Evolutionary conservation across 1,139 yeast species (phyloP).

Genomic region (Scheffersomyces parashehatae): DNA sequence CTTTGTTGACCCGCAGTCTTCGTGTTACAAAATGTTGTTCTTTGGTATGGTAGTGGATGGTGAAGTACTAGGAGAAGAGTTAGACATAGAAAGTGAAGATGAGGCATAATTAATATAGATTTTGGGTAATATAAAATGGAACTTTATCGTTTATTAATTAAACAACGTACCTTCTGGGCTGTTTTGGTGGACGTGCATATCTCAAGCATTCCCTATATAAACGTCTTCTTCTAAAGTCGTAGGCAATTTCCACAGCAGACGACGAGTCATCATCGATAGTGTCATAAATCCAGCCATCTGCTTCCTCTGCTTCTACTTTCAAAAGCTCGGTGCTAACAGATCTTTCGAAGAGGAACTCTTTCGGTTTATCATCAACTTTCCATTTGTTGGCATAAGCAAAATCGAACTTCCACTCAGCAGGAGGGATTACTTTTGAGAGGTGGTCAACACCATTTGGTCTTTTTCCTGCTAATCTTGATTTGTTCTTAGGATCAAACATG

Average conservation of each 20-base stretch:
- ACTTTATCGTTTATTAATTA: not conserved
- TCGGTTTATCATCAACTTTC: slow-evolving; percentile 60
- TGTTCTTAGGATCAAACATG: slow-evolving; percentile 55
- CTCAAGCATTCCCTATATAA: slow-evolving; percentile 51
- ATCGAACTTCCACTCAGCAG: slow-evolving; percentile 75
- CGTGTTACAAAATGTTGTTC: slow-evolving; percentile 55
- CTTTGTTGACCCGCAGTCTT: slow-evolving; percentile 40
- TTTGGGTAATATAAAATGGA: too few species aligned
- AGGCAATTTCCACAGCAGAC: slow-evolving; percentile 23
- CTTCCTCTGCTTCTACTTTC: slow-evolving; percentile 36
- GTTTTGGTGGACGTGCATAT: slow-evolving; percentile 24
- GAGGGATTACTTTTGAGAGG: slow-evolving; percentile 62
- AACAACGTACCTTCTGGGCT: slow-evolving; percentile 3
- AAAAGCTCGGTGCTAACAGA: slow-evolving; percentile 24
- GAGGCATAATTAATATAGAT: slow-evolving; percentile 3
- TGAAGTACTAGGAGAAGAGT: too few species aligned
- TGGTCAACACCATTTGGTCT: slow-evolving; percentile 64
- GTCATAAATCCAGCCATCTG: slow-evolving; percentile 48
- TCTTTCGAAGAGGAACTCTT: slow-evolving; percentile 53
- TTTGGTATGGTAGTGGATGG: slow-evolving; percentile 46
- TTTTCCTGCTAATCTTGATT: slow-evolving; percentile 54
- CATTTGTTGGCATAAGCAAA: slow-evolving; percentile 57
- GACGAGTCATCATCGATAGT: slow-evolving; percentile 19
- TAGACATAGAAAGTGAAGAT: slow-evolving; percentile 19
- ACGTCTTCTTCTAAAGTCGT: slow-evolving; percentile 57